A percentile compares a stretch with the other conserved stretches of the same genome.
phyloP scores from a whole-genome alignment of 768 basidiomycete species.

The Mycena filopes region DNA sequence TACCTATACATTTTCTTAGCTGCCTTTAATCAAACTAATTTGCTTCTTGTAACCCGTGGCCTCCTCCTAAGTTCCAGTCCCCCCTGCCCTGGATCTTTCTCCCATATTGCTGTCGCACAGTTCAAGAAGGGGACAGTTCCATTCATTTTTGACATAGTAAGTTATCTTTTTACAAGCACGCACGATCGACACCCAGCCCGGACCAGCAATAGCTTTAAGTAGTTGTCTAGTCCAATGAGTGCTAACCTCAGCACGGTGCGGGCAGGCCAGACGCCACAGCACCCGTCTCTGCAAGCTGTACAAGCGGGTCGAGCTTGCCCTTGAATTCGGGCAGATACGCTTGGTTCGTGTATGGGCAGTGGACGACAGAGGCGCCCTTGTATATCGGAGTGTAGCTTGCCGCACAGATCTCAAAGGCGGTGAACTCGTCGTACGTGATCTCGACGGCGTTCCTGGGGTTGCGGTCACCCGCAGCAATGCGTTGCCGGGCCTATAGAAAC shows the following conservation, averaged over 20 bases:
- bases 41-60: too few species aligned
- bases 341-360: constrained; percentile 91
- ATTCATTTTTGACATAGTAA: constrained; percentile 27
- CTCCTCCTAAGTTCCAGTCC: too few species aligned
- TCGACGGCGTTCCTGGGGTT: constrained; percentile 96
- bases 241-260: constrained; percentile 68
- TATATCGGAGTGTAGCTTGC: constrained; percentile 93
- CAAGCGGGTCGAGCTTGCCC: constrained; percentile 81
- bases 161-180: constrained; percentile 28
- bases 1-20: too few species aligned
- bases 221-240: constrained; percentile 25
- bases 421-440: constrained; percentile 93
- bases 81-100: too few species aligned
- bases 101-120: too few species aligned
- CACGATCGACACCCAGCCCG: constrained; percentile 15
- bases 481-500: constrained; percentile 80
- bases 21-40: too few species aligned
- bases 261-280: constrained; percentile 78
- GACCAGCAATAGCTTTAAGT: constrained; percentile 24
- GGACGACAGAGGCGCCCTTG: constrained; percentile 85
- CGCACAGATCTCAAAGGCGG: constrained; percentile 94
- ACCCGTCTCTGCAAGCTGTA: constrained; percentile 83
- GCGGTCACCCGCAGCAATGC: constrained; percentile 91
- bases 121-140: too few species aligned
- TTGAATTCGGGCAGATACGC: constrained; percentile 89